Conservation (phyloP, 2,329 filamentous ascomycete genomes). For the Sclerotinia sclerotiorum region DNA sequence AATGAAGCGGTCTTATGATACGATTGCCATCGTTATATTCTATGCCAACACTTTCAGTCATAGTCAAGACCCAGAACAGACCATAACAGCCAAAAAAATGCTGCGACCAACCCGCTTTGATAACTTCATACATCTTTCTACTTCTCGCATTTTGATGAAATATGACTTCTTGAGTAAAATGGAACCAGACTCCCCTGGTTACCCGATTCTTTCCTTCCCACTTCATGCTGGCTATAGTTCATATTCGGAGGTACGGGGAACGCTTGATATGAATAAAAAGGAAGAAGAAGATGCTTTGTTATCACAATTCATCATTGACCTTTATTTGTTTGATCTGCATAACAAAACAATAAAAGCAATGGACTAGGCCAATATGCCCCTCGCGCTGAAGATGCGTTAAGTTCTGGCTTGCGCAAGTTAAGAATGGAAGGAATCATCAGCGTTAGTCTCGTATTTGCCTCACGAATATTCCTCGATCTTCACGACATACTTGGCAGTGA, state of each 20-base stretch:
- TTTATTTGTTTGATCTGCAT: too few species aligned
- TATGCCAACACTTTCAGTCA: not conserved
- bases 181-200: not conserved
- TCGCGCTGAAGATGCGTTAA: not conserved
- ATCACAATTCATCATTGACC: conserved; percentile 7
- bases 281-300: not conserved
- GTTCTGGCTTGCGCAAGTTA: not conserved
- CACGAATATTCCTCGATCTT: conserved; percentile 9
- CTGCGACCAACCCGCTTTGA: not conserved
- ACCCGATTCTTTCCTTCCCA: not conserved
- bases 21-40: not conserved
- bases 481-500: not conserved
- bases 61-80: not conserved
- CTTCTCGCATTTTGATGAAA: not conserved
- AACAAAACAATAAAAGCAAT: not conserved
- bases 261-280: conserved; percentile 1
- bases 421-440: not conserved
- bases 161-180: not conserved
- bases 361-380: not conserved
- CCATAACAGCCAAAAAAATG: not conserved
- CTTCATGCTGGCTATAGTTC: not conserved
- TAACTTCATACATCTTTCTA: conserved; percentile 10
- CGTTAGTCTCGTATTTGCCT: not conserved
- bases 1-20: not conserved
- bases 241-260: not conserved